Conservation (phyloP, 2,329 filamentous ascomycete genomes). For the Neophaeococcomyces aloes region DNA sequence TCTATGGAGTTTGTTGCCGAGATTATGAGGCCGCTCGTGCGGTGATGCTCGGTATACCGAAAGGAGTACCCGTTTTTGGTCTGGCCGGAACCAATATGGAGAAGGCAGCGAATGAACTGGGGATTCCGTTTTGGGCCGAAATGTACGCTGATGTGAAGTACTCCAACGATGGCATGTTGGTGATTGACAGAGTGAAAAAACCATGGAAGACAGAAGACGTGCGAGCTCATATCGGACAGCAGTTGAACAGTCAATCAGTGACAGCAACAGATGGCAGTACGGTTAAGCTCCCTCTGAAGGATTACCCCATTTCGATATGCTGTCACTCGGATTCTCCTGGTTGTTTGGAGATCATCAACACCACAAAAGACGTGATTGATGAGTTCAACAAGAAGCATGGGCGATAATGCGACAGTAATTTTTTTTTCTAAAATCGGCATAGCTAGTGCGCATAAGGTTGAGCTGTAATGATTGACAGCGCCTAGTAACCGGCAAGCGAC, state of each 20-base stretch:
- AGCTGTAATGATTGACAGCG: too few relatives aligned
- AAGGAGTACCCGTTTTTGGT: conserved; percentile 43
- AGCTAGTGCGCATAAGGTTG: too few relatives aligned
- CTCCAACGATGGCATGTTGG: conserved; percentile 38
- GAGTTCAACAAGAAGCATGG: conserved; percentile 31
- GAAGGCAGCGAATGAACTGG: conserved; percentile 43
- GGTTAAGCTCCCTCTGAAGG: conserved; percentile 31
- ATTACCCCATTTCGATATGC: conserved; percentile 35
- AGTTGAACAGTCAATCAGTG: conserved; percentile 33
- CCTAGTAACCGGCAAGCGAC: too few relatives aligned
- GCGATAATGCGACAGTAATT: too few relatives aligned
- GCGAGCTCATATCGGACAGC: conserved; percentile 32
- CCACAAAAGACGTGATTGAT: conserved; percentile 32
- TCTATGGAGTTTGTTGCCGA: conserved; percentile 49
- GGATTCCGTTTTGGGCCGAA: conserved; percentile 44
- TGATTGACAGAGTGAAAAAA: conserved; percentile 52
- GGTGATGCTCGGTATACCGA: conserved; percentile 44
- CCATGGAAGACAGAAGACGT: conserved; percentile 33
- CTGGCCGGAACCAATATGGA: conserved; percentile 46
- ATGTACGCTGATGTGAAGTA: conserved; percentile 49
- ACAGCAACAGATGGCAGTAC: conserved; percentile 33
- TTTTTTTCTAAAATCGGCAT: too few relatives aligned
- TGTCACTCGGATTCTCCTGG: conserved; percentile 40
- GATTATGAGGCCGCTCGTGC: conserved; percentile 43
- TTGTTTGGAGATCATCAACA: conserved; percentile 35